phyloP scores from a whole-genome alignment of 2,329 filamentous ascomycete species.

The Colletotrichum nymphaeae region DNA sequence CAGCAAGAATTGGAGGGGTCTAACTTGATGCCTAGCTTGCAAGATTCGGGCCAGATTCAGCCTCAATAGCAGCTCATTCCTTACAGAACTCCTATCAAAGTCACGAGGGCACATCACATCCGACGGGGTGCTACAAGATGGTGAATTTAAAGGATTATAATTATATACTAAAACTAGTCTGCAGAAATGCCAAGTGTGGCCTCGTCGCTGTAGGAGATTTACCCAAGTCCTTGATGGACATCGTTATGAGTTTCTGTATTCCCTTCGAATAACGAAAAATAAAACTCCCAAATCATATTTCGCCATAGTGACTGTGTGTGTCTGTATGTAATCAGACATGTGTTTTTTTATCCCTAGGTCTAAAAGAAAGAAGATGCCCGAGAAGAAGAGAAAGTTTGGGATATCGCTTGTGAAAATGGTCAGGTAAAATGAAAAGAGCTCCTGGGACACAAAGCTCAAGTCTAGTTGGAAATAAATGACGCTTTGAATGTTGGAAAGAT shows the following conservation, averaged over 20 bases:
- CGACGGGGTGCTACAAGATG: neutral
- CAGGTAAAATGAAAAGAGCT: slow-evolving; percentile 1
- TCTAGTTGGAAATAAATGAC: neutral
- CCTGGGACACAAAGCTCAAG: neutral
- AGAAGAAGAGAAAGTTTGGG: neutral
- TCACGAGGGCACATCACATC: neutral
- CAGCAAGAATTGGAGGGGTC: no score
- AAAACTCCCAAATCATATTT: neutral
- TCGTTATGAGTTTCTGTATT: neutral
- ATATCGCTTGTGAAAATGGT: slow-evolving; percentile 2
- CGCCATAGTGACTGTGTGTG: slow-evolving; percentile 1
- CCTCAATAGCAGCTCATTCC: no score
- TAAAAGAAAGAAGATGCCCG: neutral
- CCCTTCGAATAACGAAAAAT: neutral
- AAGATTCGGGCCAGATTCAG: no score
- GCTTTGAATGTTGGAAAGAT: neutral
- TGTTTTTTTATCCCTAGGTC: neutral
- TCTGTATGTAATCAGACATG: neutral
- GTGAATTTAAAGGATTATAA: slow-evolving; percentile 5
- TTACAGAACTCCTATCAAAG: no score
- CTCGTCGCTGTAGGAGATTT: neutral
- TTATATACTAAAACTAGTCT: slow-evolving; percentile 11
- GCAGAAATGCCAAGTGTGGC: slow-evolving; percentile 4
- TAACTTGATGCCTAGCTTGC: no score
- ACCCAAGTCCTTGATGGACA: neutral